Percentiles rank a stretch among this genome's conserved stretches.
phyloP scores from a whole-genome alignment of 148 eudicot genomes.

The Salicornia ramosissima region DNA sequence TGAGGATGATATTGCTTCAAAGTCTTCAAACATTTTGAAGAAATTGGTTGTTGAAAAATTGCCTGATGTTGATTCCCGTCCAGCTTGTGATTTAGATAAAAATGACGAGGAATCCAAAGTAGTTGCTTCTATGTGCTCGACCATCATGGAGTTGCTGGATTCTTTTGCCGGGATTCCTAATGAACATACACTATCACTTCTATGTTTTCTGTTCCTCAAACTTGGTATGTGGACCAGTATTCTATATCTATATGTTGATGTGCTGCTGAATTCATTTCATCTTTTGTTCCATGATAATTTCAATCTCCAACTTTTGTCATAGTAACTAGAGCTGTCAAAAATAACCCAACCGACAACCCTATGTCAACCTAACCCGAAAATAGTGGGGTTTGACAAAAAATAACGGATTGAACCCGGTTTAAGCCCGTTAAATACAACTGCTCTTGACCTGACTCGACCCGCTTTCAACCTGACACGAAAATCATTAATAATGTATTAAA shows the following conservation, averaged over 20 bases:
- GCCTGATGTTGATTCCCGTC: conserved; percentile 21
- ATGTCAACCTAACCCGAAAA: too few species aligned
- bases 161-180: conserved; percentile 41
- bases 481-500: too few species aligned
- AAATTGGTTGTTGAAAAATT: conserved; percentile 45
- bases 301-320: neutral
- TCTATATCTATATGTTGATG: neutral
- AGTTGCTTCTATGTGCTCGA: conserved; percentile 47
- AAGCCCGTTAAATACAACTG: too few species aligned
- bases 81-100: conserved; percentile 26
- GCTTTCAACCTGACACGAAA: too few species aligned
- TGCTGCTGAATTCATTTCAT: conserved; percentile 1
- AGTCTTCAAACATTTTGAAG: conserved; percentile 52
- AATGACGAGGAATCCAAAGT: conserved; percentile 37
- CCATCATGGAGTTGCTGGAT: conserved; percentile 42
- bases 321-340: too few species aligned
- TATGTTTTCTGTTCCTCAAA: conserved; percentile 64
- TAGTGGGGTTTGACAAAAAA: too few species aligned
- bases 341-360: too few species aligned
- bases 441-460: too few species aligned
- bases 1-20: conserved; percentile 46
- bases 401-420: too few species aligned
- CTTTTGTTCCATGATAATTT: neutral
- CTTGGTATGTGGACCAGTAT: conserved; percentile 50
- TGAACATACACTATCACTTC: conserved; percentile 48